A percentile compares a stretch with the other conserved stretches of the same genome.
phyloP scores from a whole-genome alignment of 768 basidiomycete species.

The Pholiota microspora region DNA sequence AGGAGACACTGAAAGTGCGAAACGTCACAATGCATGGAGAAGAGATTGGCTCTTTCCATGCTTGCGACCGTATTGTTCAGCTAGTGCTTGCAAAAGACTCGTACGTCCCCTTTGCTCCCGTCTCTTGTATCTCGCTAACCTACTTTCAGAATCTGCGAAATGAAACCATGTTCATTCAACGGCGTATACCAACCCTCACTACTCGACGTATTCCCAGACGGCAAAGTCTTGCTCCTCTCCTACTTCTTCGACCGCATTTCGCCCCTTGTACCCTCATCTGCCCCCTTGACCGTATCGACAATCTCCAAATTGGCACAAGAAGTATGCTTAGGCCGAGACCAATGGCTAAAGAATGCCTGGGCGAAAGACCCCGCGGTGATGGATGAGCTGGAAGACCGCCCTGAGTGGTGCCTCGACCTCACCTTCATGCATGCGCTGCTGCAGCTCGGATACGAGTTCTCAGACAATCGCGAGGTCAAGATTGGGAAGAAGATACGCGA shows the following conservation, averaged over 20 bases:
- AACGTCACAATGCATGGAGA: constrained; percentile 87
- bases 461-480: constrained; percentile 58
- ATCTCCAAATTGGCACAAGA: constrained; percentile 62
- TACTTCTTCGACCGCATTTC: constrained; percentile 96
- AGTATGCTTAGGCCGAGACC: constrained; percentile 68
- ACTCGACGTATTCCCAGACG: constrained; percentile 81
- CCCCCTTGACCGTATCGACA: constrained; percentile 47
- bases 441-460: constrained; percentile 88
- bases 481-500: constrained; percentile 87
- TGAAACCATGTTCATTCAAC: constrained; percentile 95
- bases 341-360: constrained; percentile 55
- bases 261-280: constrained; percentile 55
- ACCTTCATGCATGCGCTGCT: constrained; percentile 93
- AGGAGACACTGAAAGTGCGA: constrained; percentile 32
- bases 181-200: constrained; percentile 97
- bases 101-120: constrained; percentile 42
- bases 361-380: constrained; percentile 31
- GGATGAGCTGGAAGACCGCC: constrained; percentile 74
- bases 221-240: constrained; percentile 87
- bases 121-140: not conserved
- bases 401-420: constrained; percentile 94
- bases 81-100: constrained; percentile 95
- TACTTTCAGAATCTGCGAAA: constrained; percentile 67
- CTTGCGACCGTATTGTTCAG: constrained; percentile 80
- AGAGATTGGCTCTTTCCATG: constrained; percentile 80